phyloP scores from a whole-genome alignment of 768 basidiomycete species.

The Podaxis rugospora region DNA sequence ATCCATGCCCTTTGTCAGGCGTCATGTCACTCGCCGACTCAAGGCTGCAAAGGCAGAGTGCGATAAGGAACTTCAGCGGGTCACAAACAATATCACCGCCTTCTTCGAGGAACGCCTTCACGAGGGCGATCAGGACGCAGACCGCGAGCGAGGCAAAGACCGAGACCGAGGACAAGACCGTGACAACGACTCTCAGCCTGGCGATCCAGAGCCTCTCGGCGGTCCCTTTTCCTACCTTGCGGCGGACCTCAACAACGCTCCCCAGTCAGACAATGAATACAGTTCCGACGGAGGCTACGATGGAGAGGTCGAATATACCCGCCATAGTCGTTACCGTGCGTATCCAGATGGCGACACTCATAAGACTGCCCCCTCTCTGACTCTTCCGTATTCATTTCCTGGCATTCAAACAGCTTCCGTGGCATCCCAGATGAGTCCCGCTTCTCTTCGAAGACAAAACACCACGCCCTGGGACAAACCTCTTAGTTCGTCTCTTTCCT shows the following conservation, averaged over 20 bases:
- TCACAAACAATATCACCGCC: slow-evolving; percentile 89
- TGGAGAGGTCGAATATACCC: slow-evolving; percentile 62
- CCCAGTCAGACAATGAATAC: slow-evolving; percentile 61
- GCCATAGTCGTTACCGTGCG: slow-evolving; percentile 75
- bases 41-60: slow-evolving; percentile 93
- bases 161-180: slow-evolving; percentile 37
- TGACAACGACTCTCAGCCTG: slow-evolving; percentile 55
- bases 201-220: slow-evolving; percentile 51
- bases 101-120: slow-evolving; percentile 92
- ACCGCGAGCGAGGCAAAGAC: slow-evolving; percentile 52
- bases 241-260: slow-evolving; percentile 49
- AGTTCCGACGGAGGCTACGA: slow-evolving; percentile 84
- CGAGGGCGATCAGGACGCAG: slow-evolving; percentile 68
- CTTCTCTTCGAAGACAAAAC: slow-evolving; percentile 62
- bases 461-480: slow-evolving; percentile 66
- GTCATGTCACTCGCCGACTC: slow-evolving; percentile 91
- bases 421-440: slow-evolving; percentile 62
- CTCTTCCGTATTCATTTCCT: slow-evolving; percentile 51
- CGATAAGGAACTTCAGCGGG: slow-evolving; percentile 92
- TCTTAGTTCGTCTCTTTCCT: slow-evolving; percentile 49
- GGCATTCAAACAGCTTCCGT: slow-evolving; percentile 60
- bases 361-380: slow-evolving; percentile 36
- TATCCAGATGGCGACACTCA: slow-evolving; percentile 41
- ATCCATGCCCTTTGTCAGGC: slow-evolving; percentile 88
- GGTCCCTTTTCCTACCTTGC: slow-evolving; percentile 61